Conservation (phyloP, 768 basidiomycete genomes). For the Phaeotremella skinneri region DNA sequence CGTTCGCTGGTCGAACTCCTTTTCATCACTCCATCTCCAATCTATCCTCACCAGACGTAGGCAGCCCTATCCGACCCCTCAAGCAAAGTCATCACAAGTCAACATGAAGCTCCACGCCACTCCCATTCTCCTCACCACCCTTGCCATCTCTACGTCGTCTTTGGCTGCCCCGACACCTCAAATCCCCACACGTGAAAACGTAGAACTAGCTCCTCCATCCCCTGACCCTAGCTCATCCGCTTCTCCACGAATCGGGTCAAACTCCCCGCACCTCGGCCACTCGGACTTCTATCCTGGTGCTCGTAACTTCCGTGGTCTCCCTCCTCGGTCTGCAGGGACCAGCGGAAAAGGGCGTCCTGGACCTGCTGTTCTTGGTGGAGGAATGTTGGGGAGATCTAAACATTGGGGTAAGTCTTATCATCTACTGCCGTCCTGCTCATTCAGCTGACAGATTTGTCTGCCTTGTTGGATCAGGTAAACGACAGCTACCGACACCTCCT, state of each 20-base stretch:
- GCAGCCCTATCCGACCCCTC: too few species aligned
- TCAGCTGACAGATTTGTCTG: not conserved
- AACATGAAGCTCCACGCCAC: not conserved
- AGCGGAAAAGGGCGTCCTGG: not conserved
- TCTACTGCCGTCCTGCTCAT: not conserved
- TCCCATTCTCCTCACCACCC: not conserved
- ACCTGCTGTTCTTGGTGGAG: not conserved
- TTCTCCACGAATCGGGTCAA: not conserved
- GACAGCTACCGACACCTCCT: not conserved
- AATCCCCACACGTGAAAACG: not conserved
- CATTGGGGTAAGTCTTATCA: not conserved
- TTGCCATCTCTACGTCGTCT: not conserved
- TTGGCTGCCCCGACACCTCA: not conserved
- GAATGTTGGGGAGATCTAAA: not conserved
- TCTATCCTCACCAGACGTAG: not conserved
- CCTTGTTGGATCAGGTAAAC: not conserved
- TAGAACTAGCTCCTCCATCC: not conserved
- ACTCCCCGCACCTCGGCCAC: not conserved
- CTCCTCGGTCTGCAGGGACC: too few species aligned
- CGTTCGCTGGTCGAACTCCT: not conserved
- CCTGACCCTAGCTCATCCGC: not conserved
- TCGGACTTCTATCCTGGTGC: not conserved
- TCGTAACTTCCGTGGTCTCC: too few species aligned
- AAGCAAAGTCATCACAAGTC: not conserved
- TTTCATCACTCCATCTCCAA: not conserved